These are phyloP conservation scores for Leccinum barrowsii DNA, from an alignment of 768 basidiomycete species.

Conservation along the genomic window DNA sequence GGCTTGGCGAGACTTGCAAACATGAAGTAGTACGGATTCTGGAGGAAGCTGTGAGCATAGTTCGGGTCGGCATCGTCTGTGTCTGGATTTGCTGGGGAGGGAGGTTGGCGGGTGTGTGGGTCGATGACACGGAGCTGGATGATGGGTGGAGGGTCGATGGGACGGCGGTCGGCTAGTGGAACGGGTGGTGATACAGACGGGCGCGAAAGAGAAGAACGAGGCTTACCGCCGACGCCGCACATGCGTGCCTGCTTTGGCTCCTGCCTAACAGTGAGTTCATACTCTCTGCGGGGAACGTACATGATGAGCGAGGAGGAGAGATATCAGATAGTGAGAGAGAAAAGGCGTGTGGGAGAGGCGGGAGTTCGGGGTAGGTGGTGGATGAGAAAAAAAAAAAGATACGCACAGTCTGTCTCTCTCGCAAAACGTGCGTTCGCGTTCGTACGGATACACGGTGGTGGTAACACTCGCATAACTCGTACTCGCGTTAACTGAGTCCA, in stretches of 20 bases:
- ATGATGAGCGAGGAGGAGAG: slow-evolving; percentile 6
- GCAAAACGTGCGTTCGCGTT: too few species aligned
- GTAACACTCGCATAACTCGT: not conserved
- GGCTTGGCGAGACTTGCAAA: slow-evolving; percentile 87
- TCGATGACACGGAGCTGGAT: slow-evolving; percentile 90
- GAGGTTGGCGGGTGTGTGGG: slow-evolving; percentile 39
- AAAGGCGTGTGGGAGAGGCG: slow-evolving; percentile 2
- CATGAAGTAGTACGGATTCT: slow-evolving; percentile 96
- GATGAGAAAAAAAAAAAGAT: slow-evolving; percentile 6
- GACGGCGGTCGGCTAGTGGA: slow-evolving; percentile 81
- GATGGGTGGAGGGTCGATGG: slow-evolving; percentile 95
- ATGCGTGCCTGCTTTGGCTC: slow-evolving; percentile 90
- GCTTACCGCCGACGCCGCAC: slow-evolving; percentile 86
- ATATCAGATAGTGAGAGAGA: not conserved
- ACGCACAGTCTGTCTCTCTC: too few species aligned
- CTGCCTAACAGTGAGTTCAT: slow-evolving; percentile 82
- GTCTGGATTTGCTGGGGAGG: slow-evolving; percentile 26
- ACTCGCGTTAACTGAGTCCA: too few species aligned
- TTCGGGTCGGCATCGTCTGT: slow-evolving; percentile 34
- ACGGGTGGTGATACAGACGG: not conserved
- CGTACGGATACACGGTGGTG: not conserved
- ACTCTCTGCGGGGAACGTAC: slow-evolving; percentile 53
- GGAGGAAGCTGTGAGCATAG: slow-evolving; percentile 64
- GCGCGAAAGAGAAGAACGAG: slow-evolving; percentile 30
- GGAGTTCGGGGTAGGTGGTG: not conserved